Percentiles rank a stretch among this genome's conserved stretches.
Conservation (phyloP, 768 basidiomycete genomes). For the Tephrocybe sp. region DNA sequence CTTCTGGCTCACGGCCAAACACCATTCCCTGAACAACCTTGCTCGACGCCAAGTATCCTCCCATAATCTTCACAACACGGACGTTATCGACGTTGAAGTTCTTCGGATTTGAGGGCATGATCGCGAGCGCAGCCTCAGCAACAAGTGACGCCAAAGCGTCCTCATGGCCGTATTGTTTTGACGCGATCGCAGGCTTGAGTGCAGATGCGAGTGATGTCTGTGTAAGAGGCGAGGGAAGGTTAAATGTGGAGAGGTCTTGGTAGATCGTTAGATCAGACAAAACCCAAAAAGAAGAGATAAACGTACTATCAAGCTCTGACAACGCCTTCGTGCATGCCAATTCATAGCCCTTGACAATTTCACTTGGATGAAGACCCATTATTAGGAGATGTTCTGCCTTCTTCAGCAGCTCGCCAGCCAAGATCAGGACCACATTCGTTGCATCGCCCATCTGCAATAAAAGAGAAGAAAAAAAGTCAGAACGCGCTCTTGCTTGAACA, state of each 20-base stretch:
- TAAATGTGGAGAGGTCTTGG: slow-evolving; percentile 66
- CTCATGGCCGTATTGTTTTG: slow-evolving; percentile 96
- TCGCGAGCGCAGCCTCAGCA: slow-evolving; percentile 87
- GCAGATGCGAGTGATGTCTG: slow-evolving; percentile 68
- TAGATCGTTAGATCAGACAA: slow-evolving; percentile 14
- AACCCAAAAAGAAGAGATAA: neutral
- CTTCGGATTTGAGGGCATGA: slow-evolving; percentile 86
- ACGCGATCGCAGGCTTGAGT: slow-evolving; percentile 88
- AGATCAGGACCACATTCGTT: slow-evolving; percentile 92
- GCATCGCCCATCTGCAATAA: slow-evolving; percentile 91
- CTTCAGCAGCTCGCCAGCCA: slow-evolving; percentile 94
- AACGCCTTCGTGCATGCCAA: slow-evolving; percentile 82
- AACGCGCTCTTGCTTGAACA: neutral
- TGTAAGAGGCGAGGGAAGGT: slow-evolving; percentile 70
- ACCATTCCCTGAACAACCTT: slow-evolving; percentile 97
- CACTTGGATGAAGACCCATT: slow-evolving; percentile 97
- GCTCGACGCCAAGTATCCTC: slow-evolving; percentile 81
- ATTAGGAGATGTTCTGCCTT: slow-evolving; percentile 88
- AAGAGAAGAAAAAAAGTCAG: slow-evolving; percentile 1
- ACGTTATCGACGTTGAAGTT: slow-evolving; percentile 99
- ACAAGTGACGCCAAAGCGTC: slow-evolving; percentile 79
- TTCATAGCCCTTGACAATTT: slow-evolving; percentile 94
- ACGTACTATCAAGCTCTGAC: slow-evolving; percentile 87
- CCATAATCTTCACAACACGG: slow-evolving; percentile 98
- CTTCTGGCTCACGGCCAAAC: slow-evolving; percentile 94